A percentile compares a stretch with the other conserved stretches of the same genome.
phyloP scores from a whole-genome alignment of 2,329 filamentous ascomycete genomes.

The Penicillium sp. region DNA sequence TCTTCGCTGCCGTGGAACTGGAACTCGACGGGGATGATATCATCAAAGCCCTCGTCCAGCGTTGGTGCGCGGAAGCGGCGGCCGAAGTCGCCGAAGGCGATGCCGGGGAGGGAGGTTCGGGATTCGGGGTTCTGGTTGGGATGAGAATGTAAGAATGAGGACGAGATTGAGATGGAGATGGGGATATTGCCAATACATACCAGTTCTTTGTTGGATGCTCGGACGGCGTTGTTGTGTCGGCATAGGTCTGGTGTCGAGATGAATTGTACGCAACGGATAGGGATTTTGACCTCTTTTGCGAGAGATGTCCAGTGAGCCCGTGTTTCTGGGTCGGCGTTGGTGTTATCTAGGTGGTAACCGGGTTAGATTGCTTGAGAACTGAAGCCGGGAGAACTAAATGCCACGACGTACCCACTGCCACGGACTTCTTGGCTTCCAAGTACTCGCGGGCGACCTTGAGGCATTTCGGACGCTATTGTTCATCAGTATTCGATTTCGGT shows the following conservation, averaged over 20 bases:
- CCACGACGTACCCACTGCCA: constrained; percentile 69
- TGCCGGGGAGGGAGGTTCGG: constrained; percentile 67
- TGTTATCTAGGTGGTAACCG: constrained; percentile 69
- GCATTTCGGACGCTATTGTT: constrained; percentile 57
- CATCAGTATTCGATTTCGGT: background rate
- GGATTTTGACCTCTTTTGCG: constrained; percentile 67
- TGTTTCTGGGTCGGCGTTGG: constrained; percentile 80
- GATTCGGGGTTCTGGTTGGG: constrained; percentile 70
- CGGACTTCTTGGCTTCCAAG: constrained; percentile 64
- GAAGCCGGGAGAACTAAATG: background rate
- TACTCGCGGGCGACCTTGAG: constrained; percentile 69
- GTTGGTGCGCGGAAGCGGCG: constrained; percentile 72
- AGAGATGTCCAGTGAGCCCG: constrained; percentile 76
- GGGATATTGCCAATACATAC: constrained; percentile 29
- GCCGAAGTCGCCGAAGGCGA: constrained; percentile 77
- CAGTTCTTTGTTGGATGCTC: constrained; percentile 59
- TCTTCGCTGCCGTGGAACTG: constrained; percentile 68
- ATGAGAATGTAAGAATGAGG: background rate
- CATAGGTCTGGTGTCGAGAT: constrained; percentile 67
- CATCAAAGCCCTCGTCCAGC: constrained; percentile 75
- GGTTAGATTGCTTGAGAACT: constrained; percentile 15
- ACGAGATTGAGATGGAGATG: background rate
- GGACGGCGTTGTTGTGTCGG: constrained; percentile 84
- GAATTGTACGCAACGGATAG: constrained; percentile 85
- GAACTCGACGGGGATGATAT: constrained; percentile 75